Evolutionary conservation across 78 protist genomes (phyloP), one percentile per base, ranked within the genome.

Genomic region (Dictyostelium intermedium): DNA sequence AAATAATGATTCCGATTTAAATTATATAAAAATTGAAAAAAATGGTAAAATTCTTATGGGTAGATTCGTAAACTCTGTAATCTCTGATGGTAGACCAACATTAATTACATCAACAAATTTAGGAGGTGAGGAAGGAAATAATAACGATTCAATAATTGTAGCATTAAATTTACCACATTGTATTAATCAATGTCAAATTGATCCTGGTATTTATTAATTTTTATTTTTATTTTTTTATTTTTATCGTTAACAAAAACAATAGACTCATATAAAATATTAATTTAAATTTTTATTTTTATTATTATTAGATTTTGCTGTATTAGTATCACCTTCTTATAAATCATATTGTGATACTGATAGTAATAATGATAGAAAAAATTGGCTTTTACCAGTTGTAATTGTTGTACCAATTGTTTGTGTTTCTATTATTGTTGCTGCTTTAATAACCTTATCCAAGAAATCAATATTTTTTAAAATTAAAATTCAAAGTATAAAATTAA

Each of bases 151-250:
- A 10, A 37, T 39, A 5, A 23, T n/a, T 3, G 61, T 83, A 20
- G 56, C 74, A 0, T 30, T 83, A n/a, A 83, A 83, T 66, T 34
- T 83, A 39, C 87, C 87, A 6, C 87, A 83, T n/a, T 83, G 87
- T 41, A n/a, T n/a, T 34, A 41, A 27, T n/a, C 10, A 56, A 11
- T 83, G 87, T 83, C 10, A 63, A 25, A 37, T 83, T 34, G 87
- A 83, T 35, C 87, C 87, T 56, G 87, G 74, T 66, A 66, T 0
- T 10, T 66, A 66, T 27, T 30, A 14, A 18, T 56, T 56, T 8
- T 45, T 8, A 45, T 45, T 8, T 45, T 10, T 45, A 4, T 45
- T 7, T 45, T 45, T 45, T 45, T 45, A 8, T 45, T 45, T 45
- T 41, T 41, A 5, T 5, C 45, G 11, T 41, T 5, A 41, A n/a